Evolutionary conservation across 768 basidiomycete genomes (phyloP).

Genomic region (Collybia nuda): DNA sequence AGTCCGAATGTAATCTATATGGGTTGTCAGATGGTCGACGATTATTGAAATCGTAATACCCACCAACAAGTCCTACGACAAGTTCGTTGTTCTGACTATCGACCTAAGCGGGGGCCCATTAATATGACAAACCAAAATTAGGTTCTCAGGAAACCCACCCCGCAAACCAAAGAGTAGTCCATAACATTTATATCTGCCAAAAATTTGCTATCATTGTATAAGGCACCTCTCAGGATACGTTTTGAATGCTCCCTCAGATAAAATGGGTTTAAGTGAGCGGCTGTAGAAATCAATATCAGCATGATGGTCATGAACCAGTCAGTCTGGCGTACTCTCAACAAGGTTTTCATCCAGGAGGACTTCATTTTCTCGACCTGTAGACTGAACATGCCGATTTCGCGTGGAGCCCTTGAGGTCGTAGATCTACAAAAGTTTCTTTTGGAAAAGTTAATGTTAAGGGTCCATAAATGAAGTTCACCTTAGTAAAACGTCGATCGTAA

Average conservation of each 20-base stretch:
- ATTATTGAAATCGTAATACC: conserved; percentile 26
- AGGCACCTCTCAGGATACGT: conserved; percentile 83
- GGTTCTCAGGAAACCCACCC: conserved; percentile 33
- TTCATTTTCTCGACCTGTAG: conserved; percentile 88
- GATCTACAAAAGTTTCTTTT: conserved; percentile 49
- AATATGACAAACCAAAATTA: background rate
- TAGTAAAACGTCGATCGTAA: conserved; percentile 87
- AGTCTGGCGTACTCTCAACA: conserved; percentile 66
- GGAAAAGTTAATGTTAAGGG: background rate
- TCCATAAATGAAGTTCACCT: conserved; percentile 44
- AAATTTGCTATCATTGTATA: conserved; percentile 96
- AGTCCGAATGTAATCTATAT: conserved; percentile 86
- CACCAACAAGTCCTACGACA: conserved; percentile 96
- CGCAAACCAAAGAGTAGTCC: conserved; percentile 97
- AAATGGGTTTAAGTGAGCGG: conserved; percentile 83
- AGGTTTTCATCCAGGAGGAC: conserved; percentile 97
- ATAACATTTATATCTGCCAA: conserved; percentile 92
- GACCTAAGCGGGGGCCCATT: conserved; percentile 41
- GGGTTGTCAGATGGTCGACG: conserved; percentile 5
- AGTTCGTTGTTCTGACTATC: conserved; percentile 86
- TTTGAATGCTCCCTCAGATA: conserved; percentile 97
- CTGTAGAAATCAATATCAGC: conserved; percentile 35
- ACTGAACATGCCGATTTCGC: conserved; percentile 88
- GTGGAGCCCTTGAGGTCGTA: conserved; percentile 98
- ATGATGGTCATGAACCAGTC: background rate